A percentile compares a stretch with the other conserved stretches of the same genome.
These are phyloP conservation scores for Apiospora saccharicola DNA, from an alignment of 2,329 filamentous ascomycete genomes.

Conservation along the genomic window DNA sequence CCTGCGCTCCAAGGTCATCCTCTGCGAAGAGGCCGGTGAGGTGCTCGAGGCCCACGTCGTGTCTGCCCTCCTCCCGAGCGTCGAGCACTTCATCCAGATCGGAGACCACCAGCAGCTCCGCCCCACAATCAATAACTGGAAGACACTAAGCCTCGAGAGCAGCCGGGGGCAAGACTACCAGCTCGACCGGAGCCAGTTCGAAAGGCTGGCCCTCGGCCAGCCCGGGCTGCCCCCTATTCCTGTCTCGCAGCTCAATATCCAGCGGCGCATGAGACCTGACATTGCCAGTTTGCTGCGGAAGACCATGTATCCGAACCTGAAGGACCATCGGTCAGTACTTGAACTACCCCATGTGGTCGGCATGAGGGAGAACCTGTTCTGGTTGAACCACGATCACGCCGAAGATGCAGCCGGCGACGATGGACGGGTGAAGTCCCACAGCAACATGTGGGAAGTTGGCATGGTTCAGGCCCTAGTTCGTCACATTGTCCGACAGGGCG, in stretches of 20 bases:
- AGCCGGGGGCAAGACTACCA: background rate
- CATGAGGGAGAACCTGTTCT: constrained; percentile 59
- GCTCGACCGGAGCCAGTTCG: constrained; percentile 6
- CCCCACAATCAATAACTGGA: constrained; percentile 59
- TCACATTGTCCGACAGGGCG: constrained; percentile 71
- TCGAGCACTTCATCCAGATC: constrained; percentile 70
- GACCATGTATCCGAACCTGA: constrained; percentile 60
- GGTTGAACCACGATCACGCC: constrained; percentile 43
- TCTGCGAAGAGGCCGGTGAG: constrained; percentile 75
- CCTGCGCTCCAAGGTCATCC: constrained; percentile 62
- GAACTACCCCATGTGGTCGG: constrained; percentile 54
- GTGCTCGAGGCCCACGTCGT: constrained; percentile 70
- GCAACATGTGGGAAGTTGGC: constrained; percentile 67
- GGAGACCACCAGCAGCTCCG: constrained; percentile 70
- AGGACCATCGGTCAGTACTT: constrained; percentile 50
- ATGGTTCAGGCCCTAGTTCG: constrained; percentile 69
- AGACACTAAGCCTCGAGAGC: background rate
- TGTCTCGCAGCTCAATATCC: constrained; percentile 52
- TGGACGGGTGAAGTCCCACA: constrained; percentile 52
- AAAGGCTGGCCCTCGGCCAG: background rate
- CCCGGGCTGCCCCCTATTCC: constrained; percentile 28
- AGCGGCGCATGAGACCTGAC: constrained; percentile 67
- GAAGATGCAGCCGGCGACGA: constrained; percentile 41
- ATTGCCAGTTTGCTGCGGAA: constrained; percentile 62
- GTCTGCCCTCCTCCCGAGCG: constrained; percentile 63